phyloP scores from a whole-genome alignment of 768 basidiomycete species.

The Lactarius quietus region DNA sequence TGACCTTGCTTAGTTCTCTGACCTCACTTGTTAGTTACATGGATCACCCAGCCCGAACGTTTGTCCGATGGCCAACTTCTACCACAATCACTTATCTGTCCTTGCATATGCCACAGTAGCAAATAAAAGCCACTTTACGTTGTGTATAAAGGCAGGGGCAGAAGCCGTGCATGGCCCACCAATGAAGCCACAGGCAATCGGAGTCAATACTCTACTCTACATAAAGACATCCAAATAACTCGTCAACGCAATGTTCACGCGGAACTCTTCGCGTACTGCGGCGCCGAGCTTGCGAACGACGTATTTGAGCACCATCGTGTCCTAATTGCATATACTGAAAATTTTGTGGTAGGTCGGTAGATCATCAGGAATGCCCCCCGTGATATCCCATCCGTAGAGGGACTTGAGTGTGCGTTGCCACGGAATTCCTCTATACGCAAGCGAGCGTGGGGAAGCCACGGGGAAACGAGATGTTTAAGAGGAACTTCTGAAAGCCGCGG shows the following conservation, averaged over 20 bases:
- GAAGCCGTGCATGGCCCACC: too few species aligned
- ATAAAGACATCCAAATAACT: too few species aligned
- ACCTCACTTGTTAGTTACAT: too few species aligned
- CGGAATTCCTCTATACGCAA: conserved; percentile 79
- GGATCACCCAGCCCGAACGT: too few species aligned
- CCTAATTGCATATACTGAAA: conserved; percentile 85
- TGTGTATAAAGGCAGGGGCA: too few species aligned
- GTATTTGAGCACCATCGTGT: conserved; percentile 83
- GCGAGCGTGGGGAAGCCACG: conserved; percentile 91
- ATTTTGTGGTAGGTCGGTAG: conserved; percentile 74
- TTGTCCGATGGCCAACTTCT: too few species aligned
- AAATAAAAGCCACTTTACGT: too few species aligned
- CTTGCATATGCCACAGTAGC: too few species aligned
- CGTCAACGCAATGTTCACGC: conserved; percentile 49
- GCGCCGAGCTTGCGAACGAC: conserved; percentile 88
- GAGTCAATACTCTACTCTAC: too few species aligned
- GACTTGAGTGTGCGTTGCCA: conserved; percentile 84
- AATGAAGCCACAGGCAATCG: too few species aligned
- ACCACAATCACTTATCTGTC: too few species aligned
- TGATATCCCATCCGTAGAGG: conserved; percentile 68
- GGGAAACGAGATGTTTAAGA: conserved; percentile 82
- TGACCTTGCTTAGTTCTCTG: not conserved
- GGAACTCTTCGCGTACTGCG: conserved; percentile 78
- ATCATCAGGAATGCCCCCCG: conserved; percentile 73
- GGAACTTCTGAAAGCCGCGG: conserved; percentile 52